phyloP scores from a whole-genome alignment of 805 yeast genomes.

The Ogataea populi-albae region DNA sequence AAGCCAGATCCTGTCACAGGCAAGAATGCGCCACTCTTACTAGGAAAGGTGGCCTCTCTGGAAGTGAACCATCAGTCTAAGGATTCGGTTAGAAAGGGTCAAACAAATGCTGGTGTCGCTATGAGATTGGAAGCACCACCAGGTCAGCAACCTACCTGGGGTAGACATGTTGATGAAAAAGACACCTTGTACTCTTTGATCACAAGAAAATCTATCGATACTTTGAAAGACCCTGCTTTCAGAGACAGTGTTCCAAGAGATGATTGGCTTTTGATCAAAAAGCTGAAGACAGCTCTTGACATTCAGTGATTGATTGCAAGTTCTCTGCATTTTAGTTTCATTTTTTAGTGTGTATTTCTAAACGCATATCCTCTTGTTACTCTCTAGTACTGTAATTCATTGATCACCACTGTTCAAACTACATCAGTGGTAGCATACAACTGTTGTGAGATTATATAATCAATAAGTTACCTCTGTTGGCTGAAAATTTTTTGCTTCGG shows the following conservation, averaged over 20 bases:
- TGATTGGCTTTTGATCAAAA: slow-evolving; percentile 91
- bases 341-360: too few species aligned
- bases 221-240: slow-evolving; percentile 98
- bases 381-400: too few species aligned
- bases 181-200: slow-evolving; percentile 90
- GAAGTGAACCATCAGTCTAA: slow-evolving; percentile 92
- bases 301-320: slow-evolving; percentile 54
- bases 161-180: slow-evolving; percentile 95
- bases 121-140: slow-evolving; percentile 94
- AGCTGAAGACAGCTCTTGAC: slow-evolving; percentile 83
- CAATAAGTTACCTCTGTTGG: too few species aligned
- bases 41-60: slow-evolving; percentile 89
- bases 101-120: slow-evolving; percentile 97
- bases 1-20: slow-evolving; percentile 84
- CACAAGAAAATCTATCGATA: slow-evolving; percentile 86
- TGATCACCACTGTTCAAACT: too few species aligned
- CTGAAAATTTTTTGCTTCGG: too few species aligned
- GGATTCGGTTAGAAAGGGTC: slow-evolving; percentile 84
- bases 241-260: slow-evolving; percentile 91
- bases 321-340: too few species aligned
- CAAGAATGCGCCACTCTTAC: slow-evolving; percentile 60
- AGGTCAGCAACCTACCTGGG: slow-evolving; percentile 95
- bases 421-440: too few species aligned
- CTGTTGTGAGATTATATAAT: too few species aligned
- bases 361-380: too few species aligned